A percentile compares a stretch with the other conserved stretches of the same genome.
phyloP scores from a whole-genome alignment of 306 rosid genomes.

The Alnus glutinosa region DNA sequence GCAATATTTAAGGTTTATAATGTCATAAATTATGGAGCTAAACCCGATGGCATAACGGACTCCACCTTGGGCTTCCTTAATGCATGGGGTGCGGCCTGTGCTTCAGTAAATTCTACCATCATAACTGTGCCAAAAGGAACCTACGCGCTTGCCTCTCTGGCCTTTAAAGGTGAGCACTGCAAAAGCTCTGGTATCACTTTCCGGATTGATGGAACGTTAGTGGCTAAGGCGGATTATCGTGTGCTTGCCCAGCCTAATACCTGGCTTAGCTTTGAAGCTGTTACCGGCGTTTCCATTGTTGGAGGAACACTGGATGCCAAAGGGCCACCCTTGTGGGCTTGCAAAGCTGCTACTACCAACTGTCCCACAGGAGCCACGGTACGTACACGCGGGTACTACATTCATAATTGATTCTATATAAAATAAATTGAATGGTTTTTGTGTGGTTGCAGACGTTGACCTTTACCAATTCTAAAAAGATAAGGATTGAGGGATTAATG shows the following conservation, averaged over 20 bases:
- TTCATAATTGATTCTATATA: no score
- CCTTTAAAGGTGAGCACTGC: constrained; percentile 21
- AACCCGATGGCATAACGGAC: constrained; percentile 36
- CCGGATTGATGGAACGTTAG: constrained; percentile 26
- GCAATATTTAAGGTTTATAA: constrained; percentile 17
- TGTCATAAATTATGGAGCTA: constrained; percentile 51
- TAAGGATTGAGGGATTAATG: constrained; percentile 33
- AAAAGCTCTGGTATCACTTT: constrained; percentile 20
- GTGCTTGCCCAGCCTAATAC: neutral
- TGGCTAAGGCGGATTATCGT: constrained; percentile 26
- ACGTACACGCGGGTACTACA: no score
- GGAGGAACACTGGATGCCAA: constrained; percentile 30
- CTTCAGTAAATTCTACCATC: neutral
- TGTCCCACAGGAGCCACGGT: constrained; percentile 31
- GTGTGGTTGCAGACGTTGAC: constrained; percentile 39
- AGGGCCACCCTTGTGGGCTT: constrained; percentile 32
- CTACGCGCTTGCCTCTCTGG: constrained; percentile 30
- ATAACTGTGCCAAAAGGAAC: constrained; percentile 46
- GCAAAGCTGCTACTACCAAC: neutral
- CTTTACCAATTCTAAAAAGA: constrained; percentile 43
- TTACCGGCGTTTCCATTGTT: constrained; percentile 13
- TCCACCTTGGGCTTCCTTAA: constrained; percentile 38
- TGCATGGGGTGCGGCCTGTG: constrained; percentile 50
- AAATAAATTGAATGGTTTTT: neutral
- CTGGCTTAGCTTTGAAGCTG: constrained; percentile 31